These are phyloP conservation scores for Brettanomyces anomalus DNA, from an alignment of 805 yeast genomes.

Conservation along the genomic window DNA sequence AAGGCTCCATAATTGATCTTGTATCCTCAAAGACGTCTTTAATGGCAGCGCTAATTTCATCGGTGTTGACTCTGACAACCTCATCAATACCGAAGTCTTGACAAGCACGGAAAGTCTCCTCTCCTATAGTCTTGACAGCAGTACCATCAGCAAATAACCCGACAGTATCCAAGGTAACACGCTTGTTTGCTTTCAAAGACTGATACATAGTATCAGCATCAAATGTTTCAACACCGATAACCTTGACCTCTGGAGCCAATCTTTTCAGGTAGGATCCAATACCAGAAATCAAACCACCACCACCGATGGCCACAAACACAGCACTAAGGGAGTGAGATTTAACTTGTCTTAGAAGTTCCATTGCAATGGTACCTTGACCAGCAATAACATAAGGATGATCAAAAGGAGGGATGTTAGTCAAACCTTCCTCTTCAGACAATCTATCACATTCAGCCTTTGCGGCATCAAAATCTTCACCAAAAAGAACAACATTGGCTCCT, in stretches of 20 bases:
- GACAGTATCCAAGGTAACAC: slow-evolving; percentile 55
- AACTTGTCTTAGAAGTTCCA: slow-evolving; percentile 85
- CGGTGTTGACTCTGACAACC: slow-evolving; percentile 53
- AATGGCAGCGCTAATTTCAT: slow-evolving; percentile 88
- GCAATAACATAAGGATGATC: slow-evolving; percentile 98
- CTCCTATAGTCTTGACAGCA: slow-evolving; percentile 84
- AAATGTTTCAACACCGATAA: slow-evolving; percentile 91
- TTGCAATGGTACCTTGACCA: slow-evolving; percentile 96
- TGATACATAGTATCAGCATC: slow-evolving; percentile 92
- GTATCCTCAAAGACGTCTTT: slow-evolving; percentile 96
- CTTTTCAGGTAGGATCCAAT: slow-evolving; percentile 84
- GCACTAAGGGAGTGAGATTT: slow-evolving; percentile 71
- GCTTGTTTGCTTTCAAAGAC: slow-evolving; percentile 48
- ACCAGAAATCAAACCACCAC: slow-evolving; percentile 95
- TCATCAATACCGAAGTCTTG: slow-evolving; percentile 71
- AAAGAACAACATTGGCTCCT: slow-evolving; percentile 89
- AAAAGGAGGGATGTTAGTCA: slow-evolving; percentile 94
- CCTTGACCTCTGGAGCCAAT: slow-evolving; percentile 93
- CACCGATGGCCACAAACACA: slow-evolving; percentile 90
- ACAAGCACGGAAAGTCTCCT: slow-evolving; percentile 81
- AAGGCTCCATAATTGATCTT: slow-evolving; percentile 87
- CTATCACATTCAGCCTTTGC: slow-evolving; percentile 87
- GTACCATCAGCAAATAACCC: slow-evolving; percentile 99
- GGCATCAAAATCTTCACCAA: slow-evolving; percentile 92
- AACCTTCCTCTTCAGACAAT: slow-evolving; percentile 56